Base-by-base conservation (phyloP, 257 asterid species). In the Perilla frutescens region DNA sequence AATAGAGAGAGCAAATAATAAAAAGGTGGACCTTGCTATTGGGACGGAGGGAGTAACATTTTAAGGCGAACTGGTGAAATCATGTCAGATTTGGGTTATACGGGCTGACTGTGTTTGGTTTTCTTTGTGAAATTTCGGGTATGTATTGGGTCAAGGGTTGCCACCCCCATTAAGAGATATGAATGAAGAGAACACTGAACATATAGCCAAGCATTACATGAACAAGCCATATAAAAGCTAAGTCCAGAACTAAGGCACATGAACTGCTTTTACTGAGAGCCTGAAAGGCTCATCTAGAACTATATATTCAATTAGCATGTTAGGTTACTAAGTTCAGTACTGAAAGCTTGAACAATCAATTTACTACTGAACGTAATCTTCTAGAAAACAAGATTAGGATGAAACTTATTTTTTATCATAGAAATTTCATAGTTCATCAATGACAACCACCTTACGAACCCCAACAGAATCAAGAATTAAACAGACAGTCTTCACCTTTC, bases 301-400 rank as follows among this genome's bases (percentile, higher is more conserved):
- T 6, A 6, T 7, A 10, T 47, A 47, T 9, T 43, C 12, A 3
- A 13, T 60, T 60, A 59, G 47, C 1, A 0, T 34, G 66, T 36
- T 1, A 39, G 67, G 7, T 14, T 12, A 14, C 11, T 1, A 62
- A 11, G 67, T 62, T 40, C 50, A 32, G 13, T 37, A 39, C 44
- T 7, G 26, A 62, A 62, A 62, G 37, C 50, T 40, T 62, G 67
- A 14, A 40, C 51, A 62, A 39, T 62, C 50, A 39, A 5, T 62
- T 62, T 11, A 62, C 34, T 15, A 62, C 67, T 47, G 44, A 62
- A 10, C 37, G 8, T 47, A 47, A 47, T 47, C 3, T 47, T 10
- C 51, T 9, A 9, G 51, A 47, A 47, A 47, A 47, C n/a, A 47
- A 47, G 51, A 47, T n/a, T 61, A 20, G 39, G 7, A 29, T 62